phyloP scores from a whole-genome alignment of 495 filamentous ascomycete species.

The Daldinia vernicosa region DNA sequence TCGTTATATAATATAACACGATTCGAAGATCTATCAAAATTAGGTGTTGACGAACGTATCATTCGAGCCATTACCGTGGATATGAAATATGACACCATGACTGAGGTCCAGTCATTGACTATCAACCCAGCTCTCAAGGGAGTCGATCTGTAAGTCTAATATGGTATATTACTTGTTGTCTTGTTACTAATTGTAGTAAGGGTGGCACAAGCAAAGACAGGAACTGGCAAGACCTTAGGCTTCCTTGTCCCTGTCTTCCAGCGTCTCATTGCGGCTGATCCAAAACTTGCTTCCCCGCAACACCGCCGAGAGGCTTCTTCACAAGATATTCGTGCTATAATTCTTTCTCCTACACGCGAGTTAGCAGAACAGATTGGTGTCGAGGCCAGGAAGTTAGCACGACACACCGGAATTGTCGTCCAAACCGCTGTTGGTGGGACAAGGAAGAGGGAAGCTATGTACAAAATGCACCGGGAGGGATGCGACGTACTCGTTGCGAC shows the following conservation, averaged over 20 bases:
- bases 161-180: slow-evolving; percentile 10
- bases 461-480: slow-evolving; percentile 70
- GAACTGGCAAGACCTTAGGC: slow-evolving; percentile 87
- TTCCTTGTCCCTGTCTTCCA: slow-evolving; percentile 83
- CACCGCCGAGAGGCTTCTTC: slow-evolving; percentile 47
- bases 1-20: slow-evolving; percentile 59
- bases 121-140: slow-evolving; percentile 81
- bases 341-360: slow-evolving; percentile 94
- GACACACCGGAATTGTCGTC: slow-evolving; percentile 73
- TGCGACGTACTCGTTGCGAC: slow-evolving; percentile 93
- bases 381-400: slow-evolving; percentile 78
- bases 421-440: slow-evolving; percentile 93
- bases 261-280: slow-evolving; percentile 70
- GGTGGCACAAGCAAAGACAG: slow-evolving; percentile 87
- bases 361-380: slow-evolving; percentile 92
- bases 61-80: slow-evolving; percentile 73
- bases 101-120: slow-evolving; percentile 86
- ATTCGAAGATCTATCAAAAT: slow-evolving; percentile 73
- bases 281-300: slow-evolving; percentile 52
- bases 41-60: slow-evolving; percentile 69
- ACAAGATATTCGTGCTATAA: slow-evolving; percentile 82
- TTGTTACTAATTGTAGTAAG: slow-evolving; percentile 56
- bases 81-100: slow-evolving; percentile 88
- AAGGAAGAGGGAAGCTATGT: slow-evolving; percentile 70
- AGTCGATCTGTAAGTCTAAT: slow-evolving; percentile 75